phyloP scores from a whole-genome alignment of 306 rosid species.

The Carpinus viminea region DNA sequence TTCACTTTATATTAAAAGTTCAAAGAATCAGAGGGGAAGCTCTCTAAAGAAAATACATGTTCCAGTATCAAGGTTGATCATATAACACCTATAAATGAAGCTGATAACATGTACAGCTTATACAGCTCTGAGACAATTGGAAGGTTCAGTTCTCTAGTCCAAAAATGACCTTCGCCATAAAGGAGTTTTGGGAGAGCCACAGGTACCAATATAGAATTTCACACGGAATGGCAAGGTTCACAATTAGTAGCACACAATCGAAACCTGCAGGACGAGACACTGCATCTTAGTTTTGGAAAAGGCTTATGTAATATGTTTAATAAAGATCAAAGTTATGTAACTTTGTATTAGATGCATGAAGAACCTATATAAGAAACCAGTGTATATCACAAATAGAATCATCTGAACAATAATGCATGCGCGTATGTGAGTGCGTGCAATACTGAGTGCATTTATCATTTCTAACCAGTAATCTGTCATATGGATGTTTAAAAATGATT shows the following conservation, averaged over 20 bases:
- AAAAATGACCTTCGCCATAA: conserved; percentile 33
- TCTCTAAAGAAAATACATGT: conserved; percentile 32
- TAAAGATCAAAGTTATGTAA: not conserved
- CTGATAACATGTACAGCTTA: conserved; percentile 23
- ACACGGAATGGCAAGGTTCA: conserved; percentile 12
- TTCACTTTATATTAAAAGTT: conserved; percentile 23
- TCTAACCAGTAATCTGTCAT: not conserved
- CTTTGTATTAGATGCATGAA: not conserved
- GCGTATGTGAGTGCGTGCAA: not conserved
- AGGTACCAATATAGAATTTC: conserved; percentile 26
- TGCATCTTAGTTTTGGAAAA: conserved; percentile 27
- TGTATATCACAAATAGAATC: not conserved
- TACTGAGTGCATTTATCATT: not conserved
- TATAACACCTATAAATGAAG: conserved; percentile 24
- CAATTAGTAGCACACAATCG: conserved; percentile 11
- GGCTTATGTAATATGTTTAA: not conserved
- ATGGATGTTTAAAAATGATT: not conserved
- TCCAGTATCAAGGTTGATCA: conserved; percentile 37
- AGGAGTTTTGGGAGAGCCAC: conserved; percentile 30
- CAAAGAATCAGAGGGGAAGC: conserved; percentile 23
- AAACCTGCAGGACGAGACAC: conserved; percentile 47
- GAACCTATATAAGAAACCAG: not conserved
- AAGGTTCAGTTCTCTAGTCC: conserved; percentile 24
- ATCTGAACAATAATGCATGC: not conserved
- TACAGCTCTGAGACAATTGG: conserved; percentile 16